A percentile compares a stretch with the other conserved stretches of the same genome.
phyloP scores from a whole-genome alignment of 2,329 filamentous ascomycete species.

The Endothia cerciana region DNA sequence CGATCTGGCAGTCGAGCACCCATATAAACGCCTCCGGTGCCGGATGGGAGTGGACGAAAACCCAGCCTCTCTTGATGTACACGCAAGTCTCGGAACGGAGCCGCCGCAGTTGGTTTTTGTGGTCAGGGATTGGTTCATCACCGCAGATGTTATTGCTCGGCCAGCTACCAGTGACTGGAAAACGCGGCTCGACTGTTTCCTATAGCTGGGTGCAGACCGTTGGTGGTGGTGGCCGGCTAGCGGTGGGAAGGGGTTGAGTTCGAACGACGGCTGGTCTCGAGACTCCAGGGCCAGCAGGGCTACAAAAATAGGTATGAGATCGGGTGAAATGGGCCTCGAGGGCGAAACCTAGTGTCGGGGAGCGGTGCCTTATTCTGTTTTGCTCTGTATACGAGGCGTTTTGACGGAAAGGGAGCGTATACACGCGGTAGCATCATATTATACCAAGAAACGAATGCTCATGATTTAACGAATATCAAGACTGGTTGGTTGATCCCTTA shows the following conservation, averaged over 20 bases:
- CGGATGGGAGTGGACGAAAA: no score
- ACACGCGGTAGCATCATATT: background rate
- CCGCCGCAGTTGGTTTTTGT: background rate
- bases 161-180: background rate
- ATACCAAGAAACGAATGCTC: background rate
- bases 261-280: no score
- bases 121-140: background rate
- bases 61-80: no score
- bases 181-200: background rate
- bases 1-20: no score
- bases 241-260: no score
- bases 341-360: background rate
- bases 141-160: background rate
- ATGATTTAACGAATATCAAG: background rate
- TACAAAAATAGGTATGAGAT: background rate
- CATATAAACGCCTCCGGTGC: no score
- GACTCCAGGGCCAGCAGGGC: no score
- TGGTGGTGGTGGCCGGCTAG: no score
- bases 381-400: background rate
- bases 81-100: no score
- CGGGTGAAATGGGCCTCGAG: background rate
- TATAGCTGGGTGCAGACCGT: background rate
- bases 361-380: background rate
- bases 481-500: background rate
- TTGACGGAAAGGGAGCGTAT: background rate